Conservation (phyloP, 176 grass and related monocot species). For the Saccharum officinarum region DNA sequence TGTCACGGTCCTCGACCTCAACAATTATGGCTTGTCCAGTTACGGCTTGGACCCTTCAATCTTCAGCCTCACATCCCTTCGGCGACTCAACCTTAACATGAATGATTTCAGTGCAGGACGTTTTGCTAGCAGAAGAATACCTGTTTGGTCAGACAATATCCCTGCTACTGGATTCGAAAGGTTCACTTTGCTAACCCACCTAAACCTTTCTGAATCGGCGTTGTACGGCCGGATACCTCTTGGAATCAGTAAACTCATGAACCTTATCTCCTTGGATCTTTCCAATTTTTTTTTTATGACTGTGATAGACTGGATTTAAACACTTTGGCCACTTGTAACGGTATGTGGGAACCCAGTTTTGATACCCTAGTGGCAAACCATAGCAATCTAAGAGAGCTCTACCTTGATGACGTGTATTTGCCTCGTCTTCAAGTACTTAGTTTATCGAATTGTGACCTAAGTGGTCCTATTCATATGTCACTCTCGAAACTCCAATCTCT, state of each 20-base stretch:
- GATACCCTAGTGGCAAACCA: neutral
- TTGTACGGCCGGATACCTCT: neutral
- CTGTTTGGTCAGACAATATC: neutral
- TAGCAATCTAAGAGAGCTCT: neutral
- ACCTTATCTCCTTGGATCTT: constrained; percentile 1
- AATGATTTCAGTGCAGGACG: too few species aligned
- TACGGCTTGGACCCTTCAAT: neutral
- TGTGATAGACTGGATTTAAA: too few species aligned
- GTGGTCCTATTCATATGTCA: neutral
- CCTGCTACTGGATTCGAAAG: neutral
- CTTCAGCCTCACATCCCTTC: neutral
- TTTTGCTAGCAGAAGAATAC: too few species aligned
- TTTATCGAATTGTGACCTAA: neutral
- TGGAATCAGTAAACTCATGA: neutral
- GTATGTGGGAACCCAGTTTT: too few species aligned
- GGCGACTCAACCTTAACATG: neutral
- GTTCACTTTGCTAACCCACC: too few species aligned
- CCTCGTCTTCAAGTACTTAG: constrained; percentile 6
- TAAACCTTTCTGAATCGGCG: constrained; percentile 2
- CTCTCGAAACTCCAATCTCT: constrained; percentile 2
- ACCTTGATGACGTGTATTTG: neutral
- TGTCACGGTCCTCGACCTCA: neutral
- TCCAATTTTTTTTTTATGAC: too few species aligned
- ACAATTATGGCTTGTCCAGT: neutral
- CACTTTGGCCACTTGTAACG: too few species aligned